Conservation (phyloP, 192 early-diverging fungal species). For the Entophlyctis luteolus region DNA sequence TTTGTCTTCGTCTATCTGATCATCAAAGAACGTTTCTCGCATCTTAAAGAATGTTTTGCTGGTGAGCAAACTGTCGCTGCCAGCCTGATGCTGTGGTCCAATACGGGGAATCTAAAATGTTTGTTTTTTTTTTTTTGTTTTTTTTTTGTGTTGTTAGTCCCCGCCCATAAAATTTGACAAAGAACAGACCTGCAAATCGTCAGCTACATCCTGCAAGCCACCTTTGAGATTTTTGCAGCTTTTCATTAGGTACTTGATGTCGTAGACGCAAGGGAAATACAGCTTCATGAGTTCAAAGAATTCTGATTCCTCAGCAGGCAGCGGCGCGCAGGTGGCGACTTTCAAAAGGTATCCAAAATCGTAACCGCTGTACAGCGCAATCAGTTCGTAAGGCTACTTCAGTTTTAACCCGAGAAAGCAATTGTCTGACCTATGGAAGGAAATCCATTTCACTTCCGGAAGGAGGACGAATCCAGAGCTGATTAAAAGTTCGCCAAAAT, state of each 20-base stretch:
- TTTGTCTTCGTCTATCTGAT: conserved; percentile 88
- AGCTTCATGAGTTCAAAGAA: conserved; percentile 88
- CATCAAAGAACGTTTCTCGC: conserved; percentile 94
- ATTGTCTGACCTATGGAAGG: conserved; percentile 80
- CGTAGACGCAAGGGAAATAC: conserved; percentile 98
- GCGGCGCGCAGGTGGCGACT: conserved; percentile 79
- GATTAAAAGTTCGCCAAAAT: conserved; percentile 96
- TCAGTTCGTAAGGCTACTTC: not conserved
- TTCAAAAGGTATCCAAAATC: conserved; percentile 99
- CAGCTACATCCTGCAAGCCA: conserved; percentile 96
- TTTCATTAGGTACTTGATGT: conserved; percentile 98
- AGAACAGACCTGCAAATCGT: conserved; percentile 78
- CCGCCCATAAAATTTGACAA: not conserved
- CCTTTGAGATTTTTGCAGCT: conserved; percentile 94
- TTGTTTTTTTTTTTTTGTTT: too few species aligned
- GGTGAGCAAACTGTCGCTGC: conserved; percentile 93
- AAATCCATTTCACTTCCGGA: conserved; percentile 94
- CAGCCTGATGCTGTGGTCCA: conserved; percentile 98
- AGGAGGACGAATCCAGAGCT: conserved; percentile 94
- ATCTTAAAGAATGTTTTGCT: conserved; percentile 98
- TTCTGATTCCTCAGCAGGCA: conserved; percentile 90
- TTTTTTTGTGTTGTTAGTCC: too few species aligned
- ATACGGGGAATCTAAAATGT: conserved; percentile 72
- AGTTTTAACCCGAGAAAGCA: not conserved
- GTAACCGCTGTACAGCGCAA: conserved; percentile 88